phyloP scores from a whole-genome alignment of 2,329 filamentous ascomycete species.

The Thielaviopsis ethacetica region DNA sequence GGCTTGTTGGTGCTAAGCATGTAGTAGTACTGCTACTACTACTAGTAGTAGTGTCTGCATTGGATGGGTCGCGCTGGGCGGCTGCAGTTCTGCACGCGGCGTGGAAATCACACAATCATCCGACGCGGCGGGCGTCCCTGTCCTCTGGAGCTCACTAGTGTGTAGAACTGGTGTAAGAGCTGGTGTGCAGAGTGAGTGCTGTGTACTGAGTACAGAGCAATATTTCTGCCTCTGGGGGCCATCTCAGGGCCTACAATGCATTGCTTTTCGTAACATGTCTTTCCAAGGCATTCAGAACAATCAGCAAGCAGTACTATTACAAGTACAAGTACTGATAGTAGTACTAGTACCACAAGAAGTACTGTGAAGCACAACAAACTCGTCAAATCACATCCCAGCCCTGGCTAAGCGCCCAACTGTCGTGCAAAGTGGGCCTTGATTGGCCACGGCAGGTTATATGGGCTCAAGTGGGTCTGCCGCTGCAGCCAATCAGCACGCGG shows the following conservation, averaged over 20 bases:
- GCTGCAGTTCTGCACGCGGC: background rate
- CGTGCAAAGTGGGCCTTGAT: slow-evolving; percentile 10
- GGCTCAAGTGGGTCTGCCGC: background rate
- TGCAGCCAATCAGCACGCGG: slow-evolving; percentile 1
- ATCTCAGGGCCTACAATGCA: too few relatives aligned
- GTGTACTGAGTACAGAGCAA: too few relatives aligned
- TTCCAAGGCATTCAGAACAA: too few relatives aligned
- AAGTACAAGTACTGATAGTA: too few relatives aligned
- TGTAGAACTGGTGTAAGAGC: background rate
- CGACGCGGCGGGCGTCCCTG: background rate
- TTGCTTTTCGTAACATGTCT: too few relatives aligned
- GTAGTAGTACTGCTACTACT: background rate
- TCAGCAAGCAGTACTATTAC: background rate
- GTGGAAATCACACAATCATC: background rate
- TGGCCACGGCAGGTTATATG: background rate
- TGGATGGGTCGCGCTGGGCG: background rate
- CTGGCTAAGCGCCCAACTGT: slow-evolving; percentile 7
- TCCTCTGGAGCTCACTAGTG: background rate
- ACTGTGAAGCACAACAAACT: too few relatives aligned
- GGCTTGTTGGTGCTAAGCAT: background rate
- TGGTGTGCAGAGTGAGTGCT: background rate
- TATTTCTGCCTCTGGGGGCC: background rate
- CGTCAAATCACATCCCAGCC: background rate
- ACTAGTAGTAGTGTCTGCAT: background rate
- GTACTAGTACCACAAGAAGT: too few relatives aligned